Evolutionary conservation across 1,284 basidiomycete genomes (phyloP).

Genomic region (Cutaneotrichosporon cutaneum): DNA sequence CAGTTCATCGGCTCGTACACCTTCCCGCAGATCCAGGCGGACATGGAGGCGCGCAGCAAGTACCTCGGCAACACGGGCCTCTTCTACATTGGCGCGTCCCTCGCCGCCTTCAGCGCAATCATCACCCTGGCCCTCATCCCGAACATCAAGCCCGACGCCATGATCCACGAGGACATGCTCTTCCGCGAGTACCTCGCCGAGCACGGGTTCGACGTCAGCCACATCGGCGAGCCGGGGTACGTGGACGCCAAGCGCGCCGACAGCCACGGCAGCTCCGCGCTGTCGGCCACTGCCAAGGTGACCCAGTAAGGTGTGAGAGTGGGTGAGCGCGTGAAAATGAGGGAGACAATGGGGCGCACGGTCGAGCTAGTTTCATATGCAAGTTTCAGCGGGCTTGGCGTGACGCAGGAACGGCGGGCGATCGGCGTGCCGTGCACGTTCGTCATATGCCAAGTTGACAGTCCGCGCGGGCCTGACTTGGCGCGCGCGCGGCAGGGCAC

Average conservation of each 20-base stretch:
- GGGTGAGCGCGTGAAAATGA: too few species aligned
- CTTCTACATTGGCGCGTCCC: constrained; percentile 55
- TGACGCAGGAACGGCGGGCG: too few species aligned
- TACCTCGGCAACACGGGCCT: constrained; percentile 48
- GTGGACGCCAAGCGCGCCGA: constrained; percentile 1
- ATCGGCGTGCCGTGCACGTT: too few species aligned
- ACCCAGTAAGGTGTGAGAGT: too few species aligned
- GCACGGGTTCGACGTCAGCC: constrained; percentile 61
- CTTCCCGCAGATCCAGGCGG: constrained; percentile 63
- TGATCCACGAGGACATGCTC: constrained; percentile 71
- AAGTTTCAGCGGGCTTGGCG: too few species aligned
- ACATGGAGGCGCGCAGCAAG: constrained; percentile 23
- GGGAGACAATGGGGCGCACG: too few species aligned
- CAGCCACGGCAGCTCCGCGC: background rate
- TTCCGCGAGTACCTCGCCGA: constrained; percentile 76
- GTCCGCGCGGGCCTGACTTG: too few species aligned
- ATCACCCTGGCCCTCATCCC: constrained; percentile 72
- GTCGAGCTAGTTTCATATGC: too few species aligned
- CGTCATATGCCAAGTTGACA: too few species aligned
- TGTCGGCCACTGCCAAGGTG: too few species aligned
- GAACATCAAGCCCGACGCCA: constrained; percentile 72
- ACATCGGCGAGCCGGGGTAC: constrained; percentile 17
- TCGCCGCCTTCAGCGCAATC: constrained; percentile 74
- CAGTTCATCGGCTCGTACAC: constrained; percentile 71
- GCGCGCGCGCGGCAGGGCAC: too few species aligned